Evolutionary conservation across 2,329 filamentous ascomycete genomes (phyloP).

Genomic region (Grosmannia huntii): DNA sequence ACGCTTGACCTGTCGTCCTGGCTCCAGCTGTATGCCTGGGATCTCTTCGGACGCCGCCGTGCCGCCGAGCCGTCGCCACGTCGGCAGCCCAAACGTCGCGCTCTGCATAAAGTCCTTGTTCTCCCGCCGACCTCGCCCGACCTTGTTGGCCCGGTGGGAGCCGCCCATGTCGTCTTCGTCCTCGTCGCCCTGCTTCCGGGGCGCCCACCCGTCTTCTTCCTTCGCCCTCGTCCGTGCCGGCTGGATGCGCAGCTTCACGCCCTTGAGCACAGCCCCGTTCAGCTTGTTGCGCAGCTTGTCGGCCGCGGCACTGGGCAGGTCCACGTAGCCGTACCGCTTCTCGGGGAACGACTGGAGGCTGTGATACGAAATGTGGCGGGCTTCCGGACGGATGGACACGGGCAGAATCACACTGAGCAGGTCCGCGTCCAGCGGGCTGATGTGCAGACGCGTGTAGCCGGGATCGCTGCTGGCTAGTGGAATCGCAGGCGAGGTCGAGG

Average conservation of each 20-base stretch:
- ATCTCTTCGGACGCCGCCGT: slow-evolving; percentile 28
- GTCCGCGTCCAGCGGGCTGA: slow-evolving; percentile 69
- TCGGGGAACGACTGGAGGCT: slow-evolving; percentile 78
- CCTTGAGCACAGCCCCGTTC: slow-evolving; percentile 74
- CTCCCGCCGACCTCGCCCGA: neutral
- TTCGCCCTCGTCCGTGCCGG: slow-evolving; percentile 47
- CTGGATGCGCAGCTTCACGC: slow-evolving; percentile 73
- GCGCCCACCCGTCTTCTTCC: neutral
- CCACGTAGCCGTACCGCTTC: slow-evolving; percentile 78
- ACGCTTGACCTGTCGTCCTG: slow-evolving; percentile 69
- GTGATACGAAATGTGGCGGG: slow-evolving; percentile 81
- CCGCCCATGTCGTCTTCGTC: neutral
- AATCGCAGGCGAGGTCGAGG: neutral
- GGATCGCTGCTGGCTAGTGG: neutral
- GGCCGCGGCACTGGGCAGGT: slow-evolving; percentile 67
- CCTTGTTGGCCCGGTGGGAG: neutral
- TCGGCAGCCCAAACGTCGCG: neutral
- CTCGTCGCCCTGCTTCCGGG: slow-evolving; percentile 18
- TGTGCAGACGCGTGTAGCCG: slow-evolving; percentile 58
- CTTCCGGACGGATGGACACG: slow-evolving; percentile 48
- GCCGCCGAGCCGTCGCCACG: slow-evolving; percentile 13
- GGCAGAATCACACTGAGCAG: slow-evolving; percentile 63
- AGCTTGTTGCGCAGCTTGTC: slow-evolving; percentile 88
- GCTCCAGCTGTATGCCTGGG: slow-evolving; percentile 57
- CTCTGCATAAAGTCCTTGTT: neutral